Evolutionary conservation across 352 stramenopile species (phyloP).

Genomic region (Albugo candida): DNA sequence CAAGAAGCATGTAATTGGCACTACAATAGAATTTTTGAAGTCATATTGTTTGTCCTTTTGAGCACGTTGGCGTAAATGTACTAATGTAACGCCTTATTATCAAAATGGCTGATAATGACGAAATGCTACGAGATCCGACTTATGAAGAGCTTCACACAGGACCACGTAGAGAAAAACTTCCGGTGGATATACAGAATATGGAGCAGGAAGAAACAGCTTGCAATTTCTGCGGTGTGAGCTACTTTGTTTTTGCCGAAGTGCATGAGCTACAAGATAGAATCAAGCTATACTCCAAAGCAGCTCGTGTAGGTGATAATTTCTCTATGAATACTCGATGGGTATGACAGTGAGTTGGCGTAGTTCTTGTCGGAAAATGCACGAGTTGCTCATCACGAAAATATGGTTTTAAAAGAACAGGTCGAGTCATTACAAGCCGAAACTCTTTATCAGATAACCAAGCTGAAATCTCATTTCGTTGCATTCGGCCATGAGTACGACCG

Average conservation of each 20-base stretch:
- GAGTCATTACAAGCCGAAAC: background rate
- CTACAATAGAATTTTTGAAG: no score
- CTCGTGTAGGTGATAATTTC: conserved; percentile 17
- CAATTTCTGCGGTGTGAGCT: conserved; percentile 71
- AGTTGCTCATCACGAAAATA: background rate
- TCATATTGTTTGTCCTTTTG: no score
- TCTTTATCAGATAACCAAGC: no score
- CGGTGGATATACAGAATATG: conserved; percentile 46
- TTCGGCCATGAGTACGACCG: no score
- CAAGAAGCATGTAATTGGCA: no score
- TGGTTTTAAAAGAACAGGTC: background rate
- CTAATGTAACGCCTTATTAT: no score
- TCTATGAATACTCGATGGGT: no score
- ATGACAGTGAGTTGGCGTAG: no score
- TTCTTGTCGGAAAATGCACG: background rate
- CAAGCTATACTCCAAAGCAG: conserved; percentile 51
- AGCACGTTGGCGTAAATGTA: no score
- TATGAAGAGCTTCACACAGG: conserved; percentile 47
- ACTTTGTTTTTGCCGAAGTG: conserved; percentile 73
- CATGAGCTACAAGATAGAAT: conserved; percentile 45
- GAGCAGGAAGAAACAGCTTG: conserved; percentile 48
- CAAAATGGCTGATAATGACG: no score
- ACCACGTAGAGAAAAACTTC: conserved; percentile 29
- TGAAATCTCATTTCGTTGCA: no score
- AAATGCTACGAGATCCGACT: conserved; percentile 33